A percentile compares a stretch with the other conserved stretches of the same genome.
phyloP scores from a whole-genome alignment of 2,329 filamentous ascomycete species.

The Claviceps purpurea region DNA sequence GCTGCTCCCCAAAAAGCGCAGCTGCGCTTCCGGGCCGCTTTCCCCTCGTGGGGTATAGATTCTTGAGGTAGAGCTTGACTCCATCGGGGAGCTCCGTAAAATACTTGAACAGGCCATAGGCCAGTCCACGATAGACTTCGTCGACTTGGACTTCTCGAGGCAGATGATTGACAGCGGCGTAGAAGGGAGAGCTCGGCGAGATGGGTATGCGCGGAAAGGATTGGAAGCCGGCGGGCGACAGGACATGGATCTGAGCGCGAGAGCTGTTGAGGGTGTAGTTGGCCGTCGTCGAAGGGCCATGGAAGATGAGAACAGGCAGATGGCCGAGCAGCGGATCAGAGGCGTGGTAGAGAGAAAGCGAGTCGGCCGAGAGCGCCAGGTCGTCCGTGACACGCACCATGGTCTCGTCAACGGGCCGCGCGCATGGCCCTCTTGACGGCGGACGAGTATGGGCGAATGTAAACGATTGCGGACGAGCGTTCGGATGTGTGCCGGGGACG shows the following conservation, averaged over 20 bases:
- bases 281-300: conserved; percentile 78
- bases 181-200: conserved; percentile 83
- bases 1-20: conserved; percentile 73
- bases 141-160: conserved; percentile 92
- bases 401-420: conserved; percentile 24
- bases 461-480: too few species aligned
- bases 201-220: conserved; percentile 86
- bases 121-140: conserved; percentile 79
- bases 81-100: conserved; percentile 72
- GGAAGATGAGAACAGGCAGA: conserved; percentile 77
- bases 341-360: conserved; percentile 78
- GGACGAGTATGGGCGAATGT: too few species aligned
- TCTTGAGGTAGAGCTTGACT: conserved; percentile 59
- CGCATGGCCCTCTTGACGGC: conserved; percentile 8
- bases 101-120: conserved; percentile 89
- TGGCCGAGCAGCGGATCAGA: conserved; percentile 73
- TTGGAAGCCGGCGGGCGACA: conserved; percentile 76
- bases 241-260: conserved; percentile 86
- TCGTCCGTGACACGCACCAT: conserved; percentile 79
- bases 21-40: conserved; percentile 51
- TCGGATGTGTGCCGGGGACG: not conserved
- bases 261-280: conserved; percentile 82
- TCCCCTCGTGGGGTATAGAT: conserved; percentile 39
- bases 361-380: conserved; percentile 65
- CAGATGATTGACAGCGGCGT: conserved; percentile 77